Percentiles rank a stretch among this genome's conserved stretches.
Evolutionary conservation across 495 filamentous ascomycete genomes (phyloP).

Genomic region (Durotheca rogersii): DNA sequence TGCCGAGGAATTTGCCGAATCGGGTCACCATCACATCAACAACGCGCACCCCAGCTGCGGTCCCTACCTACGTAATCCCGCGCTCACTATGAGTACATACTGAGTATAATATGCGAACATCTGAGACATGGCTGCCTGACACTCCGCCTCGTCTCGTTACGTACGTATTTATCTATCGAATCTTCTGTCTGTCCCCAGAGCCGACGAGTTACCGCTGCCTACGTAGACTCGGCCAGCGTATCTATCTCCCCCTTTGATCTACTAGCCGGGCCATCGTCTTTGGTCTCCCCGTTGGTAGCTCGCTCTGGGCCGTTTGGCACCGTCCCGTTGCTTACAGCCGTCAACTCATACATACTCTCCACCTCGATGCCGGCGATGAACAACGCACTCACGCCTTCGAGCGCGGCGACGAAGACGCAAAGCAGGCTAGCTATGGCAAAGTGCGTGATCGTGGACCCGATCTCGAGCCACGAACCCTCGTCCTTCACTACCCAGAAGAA

Average conservation of each 20-base stretch:
- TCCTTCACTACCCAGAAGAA: constrained; percentile 98
- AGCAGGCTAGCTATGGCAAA: constrained; percentile 88
- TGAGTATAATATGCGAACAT: too few species aligned
- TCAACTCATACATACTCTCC: constrained; percentile 36
- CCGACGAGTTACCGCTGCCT: neutral
- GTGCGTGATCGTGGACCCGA: constrained; percentile 91
- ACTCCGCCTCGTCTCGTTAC: too few species aligned
- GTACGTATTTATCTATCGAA: constrained; percentile 5
- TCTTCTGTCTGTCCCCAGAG: constrained; percentile 1
- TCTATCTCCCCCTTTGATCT: constrained; percentile 15
- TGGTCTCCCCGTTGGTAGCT: constrained; percentile 22
- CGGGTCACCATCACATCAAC: neutral
- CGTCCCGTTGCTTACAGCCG: constrained; percentile 27
- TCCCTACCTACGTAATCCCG: too few species aligned
- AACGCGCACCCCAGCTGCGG: too few species aligned
- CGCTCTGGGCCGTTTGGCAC: constrained; percentile 15
- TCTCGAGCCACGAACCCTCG: constrained; percentile 96
- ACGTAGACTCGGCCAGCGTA: constrained; percentile 1
- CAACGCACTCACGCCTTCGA: constrained; percentile 83
- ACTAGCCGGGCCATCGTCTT: constrained; percentile 6
- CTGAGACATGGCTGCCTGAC: too few species aligned
- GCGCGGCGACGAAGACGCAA: constrained; percentile 83
- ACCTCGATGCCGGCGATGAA: constrained; percentile 84
- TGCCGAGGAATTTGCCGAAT: constrained; percentile 21
- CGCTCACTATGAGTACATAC: too few species aligned